Base-by-base conservation (phyloP, 2,329 filamentous ascomycete genomes). In the Penicillium sp. region DNA sequence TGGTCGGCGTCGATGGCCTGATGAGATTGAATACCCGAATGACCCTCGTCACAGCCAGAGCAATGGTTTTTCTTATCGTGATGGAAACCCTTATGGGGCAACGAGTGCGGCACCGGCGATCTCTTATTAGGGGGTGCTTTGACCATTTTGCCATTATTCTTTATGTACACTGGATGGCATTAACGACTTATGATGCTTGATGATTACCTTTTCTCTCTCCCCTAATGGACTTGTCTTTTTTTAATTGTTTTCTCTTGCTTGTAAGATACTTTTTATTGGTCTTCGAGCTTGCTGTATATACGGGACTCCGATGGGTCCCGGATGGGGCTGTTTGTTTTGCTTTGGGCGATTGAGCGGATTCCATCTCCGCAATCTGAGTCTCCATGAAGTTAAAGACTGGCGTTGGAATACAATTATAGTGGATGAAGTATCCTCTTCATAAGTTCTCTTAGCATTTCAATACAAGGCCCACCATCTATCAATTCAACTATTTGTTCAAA, bases 1-100 rank as follows among this genome's bases (percentile, higher is more conserved):
- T 14, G 24, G 24, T 24, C 54, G 50, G 1, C 56, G 62, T 31
- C 60, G 69, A 14, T 72, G 66, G 61, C 72, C 71, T 2, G 70
- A 74, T 60, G 71, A 75, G 54, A 70, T 73, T 53, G 72, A 73
- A 56, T 60, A 61, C 56, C 51, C 61, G 4, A 47, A 54, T 14
- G 39, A 36, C 11, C 35, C 62, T 55, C 3, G 44, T 40, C 18
- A 11, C 4, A 40, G 43, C 16, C 11, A 58, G 44, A n/a, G 36
- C 16, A 43, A 44, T 18, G 35, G 54, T 10, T 22, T 60, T 16
- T 36, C 58, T 43, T 60, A 66, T 40, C 60, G 49, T 46, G 62
- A 61, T 59, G 63, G 60, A 19, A 64, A 63, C 27, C 60, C 60
- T 13, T 66, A 63, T 39, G 59, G 56, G 4, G 55, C 56, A 14